Conservation (phyloP, 164 flowering plant genomes). For the Chimonanthus salicifolius region DNA sequence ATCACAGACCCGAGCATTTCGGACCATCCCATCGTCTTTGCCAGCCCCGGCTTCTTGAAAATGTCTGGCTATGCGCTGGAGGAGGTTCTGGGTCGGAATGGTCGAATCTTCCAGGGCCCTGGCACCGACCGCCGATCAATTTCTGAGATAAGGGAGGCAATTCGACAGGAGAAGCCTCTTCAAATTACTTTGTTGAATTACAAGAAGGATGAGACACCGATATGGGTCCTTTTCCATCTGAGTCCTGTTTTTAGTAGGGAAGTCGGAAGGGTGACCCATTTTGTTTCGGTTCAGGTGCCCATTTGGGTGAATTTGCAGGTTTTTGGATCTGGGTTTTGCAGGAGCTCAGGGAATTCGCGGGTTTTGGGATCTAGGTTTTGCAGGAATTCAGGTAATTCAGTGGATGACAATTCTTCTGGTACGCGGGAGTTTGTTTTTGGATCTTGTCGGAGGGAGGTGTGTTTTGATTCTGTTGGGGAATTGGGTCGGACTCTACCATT, state of each 20-base stretch:
- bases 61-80: constrained; percentile 66
- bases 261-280: constrained; percentile 66
- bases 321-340: constrained; percentile 9
- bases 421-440: constrained; percentile 38
- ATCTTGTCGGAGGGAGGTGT: constrained; percentile 74
- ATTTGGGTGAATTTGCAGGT: constrained; percentile 31
- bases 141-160: constrained; percentile 73
- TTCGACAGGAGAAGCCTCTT: constrained; percentile 52
- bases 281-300: constrained; percentile 84
- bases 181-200: constrained; percentile 69
- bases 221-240: constrained; percentile 86
- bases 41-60: constrained; percentile 73
- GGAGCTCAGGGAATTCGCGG: constrained; percentile 22
- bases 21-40: constrained; percentile 91
- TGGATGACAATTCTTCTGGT: constrained; percentile 26
- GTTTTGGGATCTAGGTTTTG: constrained; percentile 8
- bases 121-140: constrained; percentile 60
- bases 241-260: constrained; percentile 62
- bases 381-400: constrained; percentile 9
- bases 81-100: constrained; percentile 77
- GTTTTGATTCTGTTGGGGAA: constrained; percentile 40
- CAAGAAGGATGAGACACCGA: constrained; percentile 75
- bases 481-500: constrained; percentile 23
- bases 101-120: constrained; percentile 81
- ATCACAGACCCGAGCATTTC: constrained; percentile 81